A percentile compares a stretch with the other conserved stretches of the same genome.
Evolutionary conservation across 805 yeast genomes (phyloP).

Genomic region (Kodamaea hsintzibuensis): DNA sequence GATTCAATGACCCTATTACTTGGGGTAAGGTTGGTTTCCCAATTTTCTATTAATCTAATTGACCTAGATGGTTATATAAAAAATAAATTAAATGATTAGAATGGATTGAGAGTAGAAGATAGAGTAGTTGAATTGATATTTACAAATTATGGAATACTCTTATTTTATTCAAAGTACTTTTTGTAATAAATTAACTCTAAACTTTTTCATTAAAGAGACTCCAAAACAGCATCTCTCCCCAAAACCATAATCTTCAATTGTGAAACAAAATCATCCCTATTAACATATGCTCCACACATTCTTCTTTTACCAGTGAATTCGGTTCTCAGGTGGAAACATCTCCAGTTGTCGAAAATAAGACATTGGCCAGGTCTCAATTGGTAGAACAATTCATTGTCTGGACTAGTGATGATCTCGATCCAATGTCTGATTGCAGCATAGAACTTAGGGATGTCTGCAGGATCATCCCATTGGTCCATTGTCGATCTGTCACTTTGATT

Average conservation of each 20-base stretch:
- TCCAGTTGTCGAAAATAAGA: conserved; percentile 71
- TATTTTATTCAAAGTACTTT: neutral
- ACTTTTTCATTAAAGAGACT: conserved; percentile 15
- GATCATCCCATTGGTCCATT: conserved; percentile 50
- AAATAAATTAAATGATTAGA: neutral
- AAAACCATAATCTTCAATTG: conserved; percentile 45
- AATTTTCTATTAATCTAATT: conserved; percentile 24
- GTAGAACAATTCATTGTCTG: conserved; percentile 52
- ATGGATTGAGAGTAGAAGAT: neutral
- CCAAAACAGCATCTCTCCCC: conserved; percentile 49
- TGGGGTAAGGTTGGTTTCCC: conserved; percentile 38
- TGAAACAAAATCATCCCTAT: conserved; percentile 63
- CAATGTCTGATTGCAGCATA: conserved; percentile 60
- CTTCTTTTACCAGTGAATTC: conserved; percentile 66
- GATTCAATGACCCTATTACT: conserved; percentile 80
- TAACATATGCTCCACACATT: conserved; percentile 72
- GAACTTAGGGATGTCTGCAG: conserved; percentile 50
- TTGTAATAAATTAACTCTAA: neutral
- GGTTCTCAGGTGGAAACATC: conserved; percentile 68
- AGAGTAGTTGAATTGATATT: neutral
- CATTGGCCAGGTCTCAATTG: conserved; percentile 66
- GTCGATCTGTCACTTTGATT: conserved; percentile 69
- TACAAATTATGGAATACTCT: neutral
- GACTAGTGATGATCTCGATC: conserved; percentile 51
- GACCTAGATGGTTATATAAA: neutral